phyloP scores from a whole-genome alignment of 306 rosid genomes.

The Medicago ruthenica region DNA sequence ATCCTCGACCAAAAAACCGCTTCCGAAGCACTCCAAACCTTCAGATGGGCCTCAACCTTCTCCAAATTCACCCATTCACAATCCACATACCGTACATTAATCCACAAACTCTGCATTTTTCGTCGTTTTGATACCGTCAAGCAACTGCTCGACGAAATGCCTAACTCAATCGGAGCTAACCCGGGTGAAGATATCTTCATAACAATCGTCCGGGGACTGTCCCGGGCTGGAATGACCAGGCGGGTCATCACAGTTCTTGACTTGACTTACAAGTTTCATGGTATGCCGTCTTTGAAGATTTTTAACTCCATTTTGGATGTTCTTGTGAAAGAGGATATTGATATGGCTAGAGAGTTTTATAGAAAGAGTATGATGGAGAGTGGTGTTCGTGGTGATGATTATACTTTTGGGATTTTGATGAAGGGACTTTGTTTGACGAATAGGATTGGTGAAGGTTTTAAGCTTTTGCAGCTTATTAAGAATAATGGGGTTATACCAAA shows the following conservation, averaged over 20 bases:
- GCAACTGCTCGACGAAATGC: conserved; percentile 82
- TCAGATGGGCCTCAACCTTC: conserved; percentile 73
- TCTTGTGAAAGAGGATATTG: conserved; percentile 77
- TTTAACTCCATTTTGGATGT: conserved; percentile 72
- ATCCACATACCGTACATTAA: conserved; percentile 71
- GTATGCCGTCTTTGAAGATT: conserved; percentile 63
- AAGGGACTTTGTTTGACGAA: conserved; percentile 76
- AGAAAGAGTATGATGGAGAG: conserved; percentile 71
- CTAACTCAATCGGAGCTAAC: conserved; percentile 59
- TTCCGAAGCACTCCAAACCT: conserved; percentile 60
- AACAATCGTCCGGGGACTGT: conserved; percentile 64
- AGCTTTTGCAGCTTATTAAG: conserved; percentile 76
- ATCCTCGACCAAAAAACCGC: conserved; percentile 64
- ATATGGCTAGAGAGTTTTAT: conserved; percentile 76
- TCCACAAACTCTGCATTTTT: conserved; percentile 67
- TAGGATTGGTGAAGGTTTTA: conserved; percentile 75
- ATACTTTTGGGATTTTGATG: conserved; percentile 77
- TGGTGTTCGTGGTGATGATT: conserved; percentile 66
- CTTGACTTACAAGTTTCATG: conserved; percentile 55
- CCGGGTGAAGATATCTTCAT: conserved; percentile 61
- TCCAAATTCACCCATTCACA: conserved; percentile 63
- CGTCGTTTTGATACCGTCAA: conserved; percentile 64
- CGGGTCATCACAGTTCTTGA: conserved; percentile 57
- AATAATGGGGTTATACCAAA: conserved; percentile 61
- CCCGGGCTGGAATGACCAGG: conserved; percentile 57